Evolutionary conservation across 2,329 filamentous ascomycete species (phyloP).

Genomic region (Xylaria sp.): DNA sequence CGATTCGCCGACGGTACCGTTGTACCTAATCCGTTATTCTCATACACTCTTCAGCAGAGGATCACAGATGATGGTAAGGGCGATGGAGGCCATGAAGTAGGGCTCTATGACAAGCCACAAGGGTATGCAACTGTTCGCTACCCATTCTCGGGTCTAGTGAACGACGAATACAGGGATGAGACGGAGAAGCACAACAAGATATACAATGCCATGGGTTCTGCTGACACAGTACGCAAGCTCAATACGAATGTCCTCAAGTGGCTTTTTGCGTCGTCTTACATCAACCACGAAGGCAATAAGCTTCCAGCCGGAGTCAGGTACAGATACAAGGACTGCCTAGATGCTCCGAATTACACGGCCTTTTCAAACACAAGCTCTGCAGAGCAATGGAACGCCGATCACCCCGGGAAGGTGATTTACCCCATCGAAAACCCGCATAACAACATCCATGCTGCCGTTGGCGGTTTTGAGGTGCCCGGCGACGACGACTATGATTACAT

Average conservation of each 20-base stretch:
- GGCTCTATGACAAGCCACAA: slow-evolving; percentile 10
- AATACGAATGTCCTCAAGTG: slow-evolving; percentile 4
- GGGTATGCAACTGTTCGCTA: slow-evolving; percentile 11
- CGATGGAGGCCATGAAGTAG: slow-evolving; percentile 1
- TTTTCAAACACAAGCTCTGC: slow-evolving; percentile 18
- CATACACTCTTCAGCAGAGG: slow-evolving; percentile 7
- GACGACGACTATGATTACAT: slow-evolving; percentile 8
- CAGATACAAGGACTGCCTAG: slow-evolving; percentile 6
- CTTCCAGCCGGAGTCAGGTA: background rate
- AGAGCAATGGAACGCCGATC: slow-evolving; percentile 7
- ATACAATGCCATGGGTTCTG: background rate
- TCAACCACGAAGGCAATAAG: background rate
- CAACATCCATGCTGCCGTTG: slow-evolving; percentile 13
- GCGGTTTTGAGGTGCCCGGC: slow-evolving; percentile 7
- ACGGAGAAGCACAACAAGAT: slow-evolving; percentile 1
- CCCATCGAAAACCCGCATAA: slow-evolving; percentile 14
- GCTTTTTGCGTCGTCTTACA: slow-evolving; percentile 3
- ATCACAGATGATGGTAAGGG: slow-evolving; percentile 4
- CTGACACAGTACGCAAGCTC: background rate
- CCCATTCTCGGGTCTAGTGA: slow-evolving; percentile 9
- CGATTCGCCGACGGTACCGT: background rate
- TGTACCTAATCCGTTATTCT: slow-evolving; percentile 12
- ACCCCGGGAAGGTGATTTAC: background rate
- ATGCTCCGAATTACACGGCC: slow-evolving; percentile 16
- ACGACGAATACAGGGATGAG: background rate